Base-by-base conservation (phyloP, 441 rosid genomes). In the Gossypium laxum region DNA sequence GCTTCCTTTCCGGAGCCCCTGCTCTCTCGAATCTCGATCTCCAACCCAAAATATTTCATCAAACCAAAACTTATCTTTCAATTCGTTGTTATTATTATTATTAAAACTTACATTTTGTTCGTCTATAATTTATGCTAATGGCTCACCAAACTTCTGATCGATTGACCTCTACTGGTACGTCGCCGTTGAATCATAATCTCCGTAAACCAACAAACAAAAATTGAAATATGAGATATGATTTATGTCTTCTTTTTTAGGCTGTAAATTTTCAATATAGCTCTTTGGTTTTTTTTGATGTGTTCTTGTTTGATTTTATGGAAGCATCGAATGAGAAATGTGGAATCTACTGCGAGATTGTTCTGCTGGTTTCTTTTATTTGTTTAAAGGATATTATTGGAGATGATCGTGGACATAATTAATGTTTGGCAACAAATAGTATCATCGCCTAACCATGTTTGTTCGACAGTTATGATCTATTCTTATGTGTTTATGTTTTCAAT, bases 141-240 rank as follows among this genome's bases (percentile, higher is more conserved):
- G 63, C 78, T 18, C 73, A 54, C 45, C 70, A 65, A 32, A 45
- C 14, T 58, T 51, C 76, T 34, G 78, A 74, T 78, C 81, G 78
- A 18, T 72, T 74, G 14, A 55, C 70, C 6, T 73, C 71, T 62
- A 4, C 76, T 62, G 78, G 81, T 75, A 68, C 32, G 78, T 54
- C 30, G 34, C 8, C 17, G 11, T 47, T 48, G n/a, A 47, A 65
- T 5, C 69, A n/a, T 12, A 12, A 45, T 65, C 38, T 45, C 12
- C 3, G 28, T 41, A n/a, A 48, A 24, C 22, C 4, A 26, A 12
- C 5, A 6, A 47, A 66, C 22, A 0, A 7, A 59, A n/a, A 41
- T 7, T 7, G 12, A 43, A 11, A 43, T 8, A 43, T 8, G 48
- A 43, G 14, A 43, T 8, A 43, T 8, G 28, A 7, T 12, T 58